Percentiles rank a stretch among this genome's conserved stretches.
Conservation (phyloP, 202 grass and related monocot genomes). For the Setaria italica region DNA sequence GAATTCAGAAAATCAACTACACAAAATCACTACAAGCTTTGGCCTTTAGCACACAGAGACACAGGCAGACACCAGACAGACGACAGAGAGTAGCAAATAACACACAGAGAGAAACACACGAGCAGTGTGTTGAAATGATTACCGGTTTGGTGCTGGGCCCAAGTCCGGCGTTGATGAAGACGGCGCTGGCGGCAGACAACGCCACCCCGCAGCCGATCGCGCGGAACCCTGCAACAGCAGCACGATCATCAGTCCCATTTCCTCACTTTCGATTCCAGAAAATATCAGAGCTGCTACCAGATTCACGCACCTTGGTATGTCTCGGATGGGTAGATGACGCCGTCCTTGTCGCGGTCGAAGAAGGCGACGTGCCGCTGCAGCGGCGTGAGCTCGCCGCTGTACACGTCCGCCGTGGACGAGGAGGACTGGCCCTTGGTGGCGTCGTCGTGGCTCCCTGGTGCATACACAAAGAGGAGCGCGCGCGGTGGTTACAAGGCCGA, state of each 20-base stretch:
- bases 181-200: constrained; percentile 40
- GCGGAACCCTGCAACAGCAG: constrained; percentile 54
- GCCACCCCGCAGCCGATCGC: constrained; percentile 63
- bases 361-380: constrained; percentile 83
- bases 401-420: constrained; percentile 47
- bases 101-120: neutral
- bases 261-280: neutral
- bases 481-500: constrained; percentile 1
- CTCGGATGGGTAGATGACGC: constrained; percentile 75
- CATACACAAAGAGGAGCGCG: constrained; percentile 19
- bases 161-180: constrained; percentile 64
- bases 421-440: neutral
- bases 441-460: constrained; percentile 3
- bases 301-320: constrained; percentile 53
- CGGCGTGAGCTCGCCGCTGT: constrained; percentile 59
- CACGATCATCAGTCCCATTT: neutral
- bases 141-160: constrained; percentile 52
- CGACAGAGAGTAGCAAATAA: neutral
- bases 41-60: neutral
- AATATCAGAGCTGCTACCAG: neutral
- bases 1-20: neutral
- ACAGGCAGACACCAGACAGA: neutral
- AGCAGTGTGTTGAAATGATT: neutral
- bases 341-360: constrained; percentile 88
- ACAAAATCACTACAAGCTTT: neutral